phyloP scores from a whole-genome alignment of 2,329 filamentous ascomycete species.

The Fonsecaea multimorphosa region DNA sequence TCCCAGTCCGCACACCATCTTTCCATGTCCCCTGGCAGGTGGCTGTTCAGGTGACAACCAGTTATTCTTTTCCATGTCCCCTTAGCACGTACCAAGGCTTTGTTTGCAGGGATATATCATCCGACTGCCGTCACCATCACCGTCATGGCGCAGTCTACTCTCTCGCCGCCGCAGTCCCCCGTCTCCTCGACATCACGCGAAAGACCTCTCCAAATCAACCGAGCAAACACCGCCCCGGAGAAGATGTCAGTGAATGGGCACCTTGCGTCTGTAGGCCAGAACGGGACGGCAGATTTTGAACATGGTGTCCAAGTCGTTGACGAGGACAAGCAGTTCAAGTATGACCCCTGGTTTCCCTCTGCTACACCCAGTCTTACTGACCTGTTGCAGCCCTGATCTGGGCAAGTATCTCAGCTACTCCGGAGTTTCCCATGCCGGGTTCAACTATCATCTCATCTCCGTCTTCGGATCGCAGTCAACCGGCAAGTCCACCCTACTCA shows the following conservation, averaged over 20 bases:
- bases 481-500: conserved; percentile 95
- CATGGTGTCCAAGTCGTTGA: conserved; percentile 98
- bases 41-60: conserved; percentile 28
- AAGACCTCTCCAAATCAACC: conserved; percentile 31
- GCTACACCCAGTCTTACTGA: conserved; percentile 25
- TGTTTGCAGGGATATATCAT: conserved; percentile 24
- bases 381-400: conserved; percentile 68
- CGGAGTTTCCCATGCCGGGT: conserved; percentile 83
- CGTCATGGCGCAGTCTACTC: conserved; percentile 36
- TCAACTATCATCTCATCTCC: conserved; percentile 99
- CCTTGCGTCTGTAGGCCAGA: conserved; percentile 52
- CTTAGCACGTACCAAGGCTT: conserved; percentile 24
- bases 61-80: conserved; percentile 24
- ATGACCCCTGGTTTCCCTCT: conserved; percentile 46
- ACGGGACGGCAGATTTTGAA: conserved; percentile 65
- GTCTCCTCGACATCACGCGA: conserved; percentile 22
- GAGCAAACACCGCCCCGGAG: conserved; percentile 43
- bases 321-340: conserved; percentile 97
- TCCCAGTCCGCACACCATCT: conserved; percentile 17
- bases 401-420: conserved; percentile 81
- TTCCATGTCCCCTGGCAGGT: conserved; percentile 21
- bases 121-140: conserved; percentile 14
- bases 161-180: conserved; percentile 33
- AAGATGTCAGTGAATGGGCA: conserved; percentile 54
- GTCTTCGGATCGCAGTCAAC: conserved; percentile 99